Percentiles rank a stretch among this genome's conserved stretches.
Conservation (phyloP, 495 filamentous ascomycete genomes). For the Tuber magnatum region DNA sequence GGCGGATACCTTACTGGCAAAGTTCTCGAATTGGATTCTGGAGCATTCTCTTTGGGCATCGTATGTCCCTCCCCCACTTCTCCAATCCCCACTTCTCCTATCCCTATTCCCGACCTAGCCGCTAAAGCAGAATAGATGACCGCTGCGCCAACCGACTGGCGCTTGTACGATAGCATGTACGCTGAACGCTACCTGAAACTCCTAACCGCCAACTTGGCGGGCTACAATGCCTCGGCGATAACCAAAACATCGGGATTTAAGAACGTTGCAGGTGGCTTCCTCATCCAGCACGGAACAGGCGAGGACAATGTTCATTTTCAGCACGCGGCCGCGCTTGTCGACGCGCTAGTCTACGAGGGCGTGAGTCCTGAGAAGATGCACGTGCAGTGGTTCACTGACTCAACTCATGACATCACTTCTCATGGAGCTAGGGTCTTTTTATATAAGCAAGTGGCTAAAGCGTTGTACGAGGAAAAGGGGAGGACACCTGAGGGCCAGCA, state of each 20-base stretch:
- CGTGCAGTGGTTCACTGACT: conserved; percentile 49
- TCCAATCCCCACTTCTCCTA: too few relatives aligned
- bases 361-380: conserved; percentile 42
- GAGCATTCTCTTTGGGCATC: conserved; percentile 49
- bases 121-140: conserved; percentile 37
- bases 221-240: conserved; percentile 49
- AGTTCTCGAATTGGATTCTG: conserved; percentile 49
- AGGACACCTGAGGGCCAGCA: conserved; percentile 41
- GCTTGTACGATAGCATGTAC: conserved; percentile 59
- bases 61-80: conserved; percentile 8
- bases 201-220: conserved; percentile 46
- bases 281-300: conserved; percentile 53
- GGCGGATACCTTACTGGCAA: conserved; percentile 55
- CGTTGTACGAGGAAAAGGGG: conserved; percentile 47
- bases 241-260: conserved; percentile 46
- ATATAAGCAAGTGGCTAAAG: conserved; percentile 48
- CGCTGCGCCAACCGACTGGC: conserved; percentile 54
- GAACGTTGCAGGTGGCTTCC: conserved; percentile 48
- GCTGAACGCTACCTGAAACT: conserved; percentile 61
- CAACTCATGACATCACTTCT: conserved; percentile 50
- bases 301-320: conserved; percentile 60
- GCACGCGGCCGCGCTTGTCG: conserved; percentile 49
- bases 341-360: conserved; percentile 47
- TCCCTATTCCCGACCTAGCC: not conserved
- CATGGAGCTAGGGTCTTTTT: conserved; percentile 46